These are phyloP conservation scores for Colletotrichum chlorophyti DNA, from an alignment of 2,329 filamentous ascomycete species.

Conservation along the genomic window DNA sequence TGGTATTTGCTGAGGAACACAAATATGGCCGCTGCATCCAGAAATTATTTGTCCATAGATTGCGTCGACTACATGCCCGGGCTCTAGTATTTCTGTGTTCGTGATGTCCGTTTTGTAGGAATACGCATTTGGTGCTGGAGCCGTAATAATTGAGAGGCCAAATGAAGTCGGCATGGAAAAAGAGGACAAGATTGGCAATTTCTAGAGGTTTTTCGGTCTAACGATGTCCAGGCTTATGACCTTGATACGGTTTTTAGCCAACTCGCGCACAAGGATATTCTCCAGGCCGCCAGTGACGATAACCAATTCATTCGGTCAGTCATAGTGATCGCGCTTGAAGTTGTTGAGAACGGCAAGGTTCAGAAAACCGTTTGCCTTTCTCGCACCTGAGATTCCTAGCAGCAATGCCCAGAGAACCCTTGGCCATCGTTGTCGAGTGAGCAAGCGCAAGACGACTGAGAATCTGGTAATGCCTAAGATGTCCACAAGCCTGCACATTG, in stretches of 20 bases:
- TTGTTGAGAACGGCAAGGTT: slow-evolving; percentile 12
- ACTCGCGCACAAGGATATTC: slow-evolving; percentile 12
- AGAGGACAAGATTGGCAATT: neutral
- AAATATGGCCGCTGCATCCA: slow-evolving; percentile 17
- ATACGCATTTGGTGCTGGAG: slow-evolving; percentile 12
- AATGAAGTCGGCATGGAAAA: neutral
- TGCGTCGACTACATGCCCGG: slow-evolving; percentile 7
- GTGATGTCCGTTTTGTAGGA: slow-evolving; percentile 21
- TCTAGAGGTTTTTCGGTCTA: neutral
- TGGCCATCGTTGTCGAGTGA: no score
- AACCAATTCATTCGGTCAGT: slow-evolving; percentile 37
- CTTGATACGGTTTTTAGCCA: slow-evolving; percentile 22
- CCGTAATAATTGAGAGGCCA: neutral
- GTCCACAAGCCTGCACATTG: no score
- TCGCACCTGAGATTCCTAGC: no score
- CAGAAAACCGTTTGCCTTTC: neutral
- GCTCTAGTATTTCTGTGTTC: slow-evolving; percentile 5
- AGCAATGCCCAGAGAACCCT: no score
- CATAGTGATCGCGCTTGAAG: slow-evolving; percentile 11
- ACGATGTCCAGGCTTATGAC: slow-evolving; percentile 18
- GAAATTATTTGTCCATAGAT: slow-evolving; percentile 18
- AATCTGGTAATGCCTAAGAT: no score
- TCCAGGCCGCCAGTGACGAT: slow-evolving; percentile 33
- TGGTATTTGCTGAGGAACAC: no score
- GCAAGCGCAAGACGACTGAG: no score